Base-by-base conservation (phyloP, 495 filamentous ascomycete species). In the Lophium mytilinum region DNA sequence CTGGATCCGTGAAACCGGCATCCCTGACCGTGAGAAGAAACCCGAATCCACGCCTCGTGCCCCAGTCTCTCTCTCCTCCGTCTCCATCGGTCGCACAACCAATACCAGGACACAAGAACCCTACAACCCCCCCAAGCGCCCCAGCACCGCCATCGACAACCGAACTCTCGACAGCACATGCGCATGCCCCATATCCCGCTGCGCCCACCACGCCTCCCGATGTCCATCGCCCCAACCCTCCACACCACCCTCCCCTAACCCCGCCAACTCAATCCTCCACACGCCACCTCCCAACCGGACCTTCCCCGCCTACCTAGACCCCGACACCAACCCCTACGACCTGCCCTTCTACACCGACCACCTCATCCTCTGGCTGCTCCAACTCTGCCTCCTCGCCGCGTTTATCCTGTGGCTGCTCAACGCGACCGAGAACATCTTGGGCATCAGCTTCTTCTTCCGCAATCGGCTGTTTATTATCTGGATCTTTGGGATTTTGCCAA, bases 381-480 rank as follows among this genome's bases (percentile, higher is more conserved):
- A 63, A 43, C 43, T 63, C 36, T 37, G 55, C 9, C 14, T 45
- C 8, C 30, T 55, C n/a, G 56, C 14, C 1, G 40, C 18, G 21
- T 63, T 63, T 46, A 33, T 36, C 8, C 52, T 58, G 1, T 58
- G 24, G 35, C 52, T 63, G 3, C 54, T 55, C 9, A 45, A 51
- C 39, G 18, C 12, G 8, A 15, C 55, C 10, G 33, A 30, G 42
- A 39, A 49, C 21, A 55, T 63, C 56, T 50, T 63, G 2, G 55
- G 60, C 46, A 33, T 63, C 18, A 37, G 43, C 0, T 19, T 36
- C 39, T 46, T 63, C 18, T 30, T 63, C 9, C 51, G 56, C 17
- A 51, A 50, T 19, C 46, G 55, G 18, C 24, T 63, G n/a, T 63
- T 63, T 37, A 17, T 63, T 8, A 49, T 48, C n/a, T 58, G 43